phyloP scores from a whole-genome alignment of 108 stramenopile genomes.

The Nitzschia sp. region DNA sequence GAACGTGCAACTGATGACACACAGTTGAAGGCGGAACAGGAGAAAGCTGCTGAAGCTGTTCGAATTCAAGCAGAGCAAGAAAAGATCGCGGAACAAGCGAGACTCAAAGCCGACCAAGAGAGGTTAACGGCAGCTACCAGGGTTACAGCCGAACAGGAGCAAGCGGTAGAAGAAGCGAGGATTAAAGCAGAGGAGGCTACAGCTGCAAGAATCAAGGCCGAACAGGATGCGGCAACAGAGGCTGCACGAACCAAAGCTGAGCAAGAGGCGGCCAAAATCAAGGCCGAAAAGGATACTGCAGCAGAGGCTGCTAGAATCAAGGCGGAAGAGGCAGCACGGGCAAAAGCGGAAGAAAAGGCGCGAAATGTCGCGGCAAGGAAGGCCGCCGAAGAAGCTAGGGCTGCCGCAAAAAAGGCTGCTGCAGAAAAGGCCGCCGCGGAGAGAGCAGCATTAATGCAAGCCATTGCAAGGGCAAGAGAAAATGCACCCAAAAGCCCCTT shows the following conservation, averaged over 20 bases:
- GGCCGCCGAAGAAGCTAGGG: neutral
- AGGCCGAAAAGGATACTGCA: neutral
- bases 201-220: neutral
- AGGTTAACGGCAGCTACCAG: too few relatives aligned
- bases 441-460: neutral
- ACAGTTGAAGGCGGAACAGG: neutral
- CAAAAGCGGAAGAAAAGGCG: neutral
- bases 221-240: neutral
- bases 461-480: neutral
- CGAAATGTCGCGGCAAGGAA: too few relatives aligned
- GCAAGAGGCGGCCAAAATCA: neutral
- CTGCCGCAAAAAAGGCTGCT: neutral
- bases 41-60: neutral
- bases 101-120: neutral
- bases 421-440: neutral
- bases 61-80: neutral
- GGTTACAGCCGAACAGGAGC: neutral
- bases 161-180: neutral
- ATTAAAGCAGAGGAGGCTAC: neutral
- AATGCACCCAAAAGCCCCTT: neutral
- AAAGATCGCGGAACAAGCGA: neutral
- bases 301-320: neutral
- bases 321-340: neutral
- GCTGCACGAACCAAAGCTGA: neutral
- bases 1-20: neutral